Percentiles rank a stretch among this genome's conserved stretches.
These are phyloP conservation scores for Jacaranda copaia DNA, from an alignment of 257 asterid genomes.

Conservation along the genomic window DNA sequence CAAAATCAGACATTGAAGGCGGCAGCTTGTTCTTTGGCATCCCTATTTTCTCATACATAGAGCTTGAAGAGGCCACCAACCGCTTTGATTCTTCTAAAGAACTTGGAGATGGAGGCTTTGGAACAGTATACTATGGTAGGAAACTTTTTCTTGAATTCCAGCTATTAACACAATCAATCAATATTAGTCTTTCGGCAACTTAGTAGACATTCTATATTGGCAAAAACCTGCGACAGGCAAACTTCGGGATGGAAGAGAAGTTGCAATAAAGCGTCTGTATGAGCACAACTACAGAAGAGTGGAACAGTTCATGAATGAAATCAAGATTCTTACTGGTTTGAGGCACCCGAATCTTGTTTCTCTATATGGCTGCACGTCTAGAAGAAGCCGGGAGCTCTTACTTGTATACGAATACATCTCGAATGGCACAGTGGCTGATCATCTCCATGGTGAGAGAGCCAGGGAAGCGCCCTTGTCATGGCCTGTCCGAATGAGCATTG, in stretches of 20 bases:
- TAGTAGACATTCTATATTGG: too few relatives aligned
- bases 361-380: constrained; percentile 80
- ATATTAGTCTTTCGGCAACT: too few relatives aligned
- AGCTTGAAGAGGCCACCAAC: constrained; percentile 67
- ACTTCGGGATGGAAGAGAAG: constrained; percentile 82
- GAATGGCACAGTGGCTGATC: constrained; percentile 81
- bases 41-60: constrained; percentile 66
- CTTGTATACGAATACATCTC: constrained; percentile 83
- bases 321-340: constrained; percentile 65
- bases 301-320: constrained; percentile 78
- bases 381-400: constrained; percentile 70
- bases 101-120: constrained; percentile 88
- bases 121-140: constrained; percentile 81
- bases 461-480: constrained; percentile 54
- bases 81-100: constrained; percentile 64
- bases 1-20: constrained; percentile 49
- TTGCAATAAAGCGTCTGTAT: constrained; percentile 80
- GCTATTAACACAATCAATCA: too few relatives aligned
- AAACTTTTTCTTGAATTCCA: neutral
- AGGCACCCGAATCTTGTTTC: constrained; percentile 77
- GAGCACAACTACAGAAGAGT: constrained; percentile 76
- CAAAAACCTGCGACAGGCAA: constrained; percentile 49
- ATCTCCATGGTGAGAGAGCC: constrained; percentile 62
- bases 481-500: constrained; percentile 70
- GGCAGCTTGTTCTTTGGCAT: constrained; percentile 57